These are phyloP conservation scores for Ophiostoma perfectum DNA, from an alignment of 2,329 filamentous ascomycete species.

Conservation along the genomic window DNA sequence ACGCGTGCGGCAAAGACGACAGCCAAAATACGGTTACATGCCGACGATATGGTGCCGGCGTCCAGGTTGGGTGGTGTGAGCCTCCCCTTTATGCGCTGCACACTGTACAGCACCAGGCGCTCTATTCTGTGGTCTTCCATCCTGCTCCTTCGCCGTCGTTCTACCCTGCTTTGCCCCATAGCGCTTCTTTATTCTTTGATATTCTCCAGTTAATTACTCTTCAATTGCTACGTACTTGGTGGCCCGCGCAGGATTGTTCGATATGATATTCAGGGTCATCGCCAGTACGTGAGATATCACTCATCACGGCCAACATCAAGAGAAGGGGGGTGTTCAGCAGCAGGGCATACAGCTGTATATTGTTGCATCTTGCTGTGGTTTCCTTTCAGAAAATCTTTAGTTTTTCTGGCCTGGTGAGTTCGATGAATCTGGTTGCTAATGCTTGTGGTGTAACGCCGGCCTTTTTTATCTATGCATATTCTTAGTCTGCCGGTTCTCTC, in stretches of 20 bases:
- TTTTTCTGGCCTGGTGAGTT: too few species aligned
- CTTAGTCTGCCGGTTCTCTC: neutral
- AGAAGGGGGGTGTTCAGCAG: neutral
- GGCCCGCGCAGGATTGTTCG: constrained; percentile 1
- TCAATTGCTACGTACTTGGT: neutral
- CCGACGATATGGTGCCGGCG: neutral
- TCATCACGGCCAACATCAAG: neutral
- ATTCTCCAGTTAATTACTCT: neutral
- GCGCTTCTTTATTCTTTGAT: neutral
- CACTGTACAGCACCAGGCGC: neutral
- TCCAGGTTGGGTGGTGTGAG: neutral
- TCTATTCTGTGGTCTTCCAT: constrained; percentile 4
- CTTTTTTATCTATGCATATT: neutral
- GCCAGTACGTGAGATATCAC: neutral
- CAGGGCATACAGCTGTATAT: neutral
- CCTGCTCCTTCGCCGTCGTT: neutral
- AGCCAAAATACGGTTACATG: neutral
- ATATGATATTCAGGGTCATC: neutral
- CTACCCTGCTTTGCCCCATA: neutral
- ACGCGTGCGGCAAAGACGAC: neutral
- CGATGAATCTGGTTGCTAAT: too few species aligned
- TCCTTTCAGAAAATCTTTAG: neutral
- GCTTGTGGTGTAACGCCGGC: neutral
- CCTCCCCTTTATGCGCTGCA: neutral
- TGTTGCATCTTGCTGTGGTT: neutral